Evolutionary conservation across 2,329 filamentous ascomycete genomes (phyloP), one percentile per base, ranked within the genome.

Genomic region (Colletotrichum falcatum): DNA sequence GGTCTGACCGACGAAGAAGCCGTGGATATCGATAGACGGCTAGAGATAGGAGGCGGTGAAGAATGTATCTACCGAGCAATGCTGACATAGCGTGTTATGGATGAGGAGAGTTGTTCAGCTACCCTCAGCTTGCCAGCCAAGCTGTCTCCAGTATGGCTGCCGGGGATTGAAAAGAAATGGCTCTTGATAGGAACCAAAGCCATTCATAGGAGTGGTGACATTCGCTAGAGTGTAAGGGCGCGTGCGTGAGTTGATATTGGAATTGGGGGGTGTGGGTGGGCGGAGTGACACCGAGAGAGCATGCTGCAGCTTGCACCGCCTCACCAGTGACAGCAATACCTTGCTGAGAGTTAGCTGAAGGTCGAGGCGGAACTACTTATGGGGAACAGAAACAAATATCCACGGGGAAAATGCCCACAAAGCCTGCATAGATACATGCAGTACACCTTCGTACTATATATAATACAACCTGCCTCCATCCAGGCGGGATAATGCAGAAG

Each of bases 391-490:
- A 33, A 18, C 23, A 35, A 33, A 37, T n/a, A 55, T 6, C 35
- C 26, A 33, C 2, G 26, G 28, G 9, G 18, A 7, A 16, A 42
- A 23, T 30, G 5, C 20, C 12, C 14, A 26, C n/a, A 8, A 54
- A 23, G 60, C 60, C 51, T 63, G 33, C 28, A 65, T 11, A 28
- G 6, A 64, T 20, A 51, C 20, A 33, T 65, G 35, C 44, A 68
- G 42, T 64, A 58, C 51, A 44, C 30, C 35, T 64, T 58, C 18
- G 44, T 64, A 58, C 51, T 56, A 56, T 64, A 65, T 56, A 56
- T 64, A 65, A 53, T 68, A 68, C 60, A 67, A 42, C 12, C 53
- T 42, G 20, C 49, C n/a, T 26, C 23, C 51, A n/a, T 53, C 60
- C 26, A 26, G 30, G 35, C 12, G 7, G 30, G 33, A 39, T 16